These are phyloP conservation scores for Candida stauntonica DNA, from an alignment of 805 yeast genomes.

Conservation along the genomic window DNA sequence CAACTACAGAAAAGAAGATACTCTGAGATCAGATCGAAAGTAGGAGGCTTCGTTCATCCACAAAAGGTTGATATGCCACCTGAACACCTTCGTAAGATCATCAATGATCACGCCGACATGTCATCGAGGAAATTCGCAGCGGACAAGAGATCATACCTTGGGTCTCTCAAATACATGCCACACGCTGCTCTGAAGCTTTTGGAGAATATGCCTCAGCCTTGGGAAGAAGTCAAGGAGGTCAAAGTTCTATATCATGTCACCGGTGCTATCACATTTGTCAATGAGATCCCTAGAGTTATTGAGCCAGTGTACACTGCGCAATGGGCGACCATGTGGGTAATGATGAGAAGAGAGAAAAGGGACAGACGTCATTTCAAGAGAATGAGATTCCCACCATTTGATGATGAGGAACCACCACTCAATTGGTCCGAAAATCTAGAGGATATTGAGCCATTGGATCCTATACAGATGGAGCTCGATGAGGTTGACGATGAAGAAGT, in stretches of 20 bases:
- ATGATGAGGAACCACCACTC: conserved; percentile 94
- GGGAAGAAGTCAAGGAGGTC: conserved; percentile 88
- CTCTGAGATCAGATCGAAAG: conserved; percentile 29
- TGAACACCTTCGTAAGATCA: conserved; percentile 82
- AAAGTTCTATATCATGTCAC: conserved; percentile 83
- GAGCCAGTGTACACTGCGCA: conserved; percentile 91
- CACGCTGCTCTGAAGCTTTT: conserved; percentile 86
- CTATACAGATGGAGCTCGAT: conserved; percentile 64
- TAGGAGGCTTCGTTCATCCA: conserved; percentile 48
- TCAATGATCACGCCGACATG: conserved; percentile 81
- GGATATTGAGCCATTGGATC: conserved; percentile 65
- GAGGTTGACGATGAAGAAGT: conserved; percentile 56
- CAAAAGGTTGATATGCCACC: conserved; percentile 85
- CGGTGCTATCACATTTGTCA: conserved; percentile 94
- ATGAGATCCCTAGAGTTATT: conserved; percentile 86
- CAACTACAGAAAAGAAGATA: conserved; percentile 57
- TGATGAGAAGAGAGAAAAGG: conserved; percentile 91
- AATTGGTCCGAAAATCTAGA: conserved; percentile 78
- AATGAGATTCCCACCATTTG: conserved; percentile 92
- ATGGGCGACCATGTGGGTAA: conserved; percentile 92
- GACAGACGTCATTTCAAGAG: conserved; percentile 88
- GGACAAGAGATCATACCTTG: conserved; percentile 83
- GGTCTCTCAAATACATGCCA: conserved; percentile 92
- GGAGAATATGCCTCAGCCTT: conserved; percentile 98
- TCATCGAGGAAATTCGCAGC: conserved; percentile 72